A percentile compares a stretch with the other conserved stretches of the same genome.
Conservation (phyloP, 139 green algal genomes). For the Deuterostichococcus epilithicus region DNA sequence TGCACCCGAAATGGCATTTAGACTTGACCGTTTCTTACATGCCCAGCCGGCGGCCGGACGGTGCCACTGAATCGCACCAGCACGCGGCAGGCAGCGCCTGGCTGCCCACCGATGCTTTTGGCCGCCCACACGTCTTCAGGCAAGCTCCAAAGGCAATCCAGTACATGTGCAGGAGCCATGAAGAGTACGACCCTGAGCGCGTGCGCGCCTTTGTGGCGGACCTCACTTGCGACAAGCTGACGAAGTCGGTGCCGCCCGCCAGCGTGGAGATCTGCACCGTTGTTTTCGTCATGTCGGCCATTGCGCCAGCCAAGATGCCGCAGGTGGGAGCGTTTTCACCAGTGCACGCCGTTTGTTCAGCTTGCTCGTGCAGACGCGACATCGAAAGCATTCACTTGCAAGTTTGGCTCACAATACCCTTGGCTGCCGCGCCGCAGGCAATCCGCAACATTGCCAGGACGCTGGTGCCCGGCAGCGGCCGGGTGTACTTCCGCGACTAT, state of each 20-base stretch:
- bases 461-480: slow-evolving; percentile 53
- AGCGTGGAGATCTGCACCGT: slow-evolving; percentile 53
- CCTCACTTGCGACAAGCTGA: slow-evolving; percentile 55
- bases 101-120: no score
- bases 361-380: not conserved
- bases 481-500: slow-evolving; percentile 76
- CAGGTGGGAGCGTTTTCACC: slow-evolving; percentile 29
- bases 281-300: slow-evolving; percentile 92
- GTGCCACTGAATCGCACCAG: no score
- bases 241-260: slow-evolving; percentile 11
- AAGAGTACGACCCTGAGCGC: slow-evolving; percentile 18
- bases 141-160: no score
- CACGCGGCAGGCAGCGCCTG: no score
- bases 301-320: slow-evolving; percentile 68
- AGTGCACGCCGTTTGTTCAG: no score
- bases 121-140: no score
- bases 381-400: not conserved
- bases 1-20: no score
- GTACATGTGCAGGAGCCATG: slow-evolving; percentile 11
- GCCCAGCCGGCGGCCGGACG: no score
- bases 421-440: slow-evolving; percentile 30
- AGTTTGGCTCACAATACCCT: not conserved
- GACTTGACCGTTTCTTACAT: no score
- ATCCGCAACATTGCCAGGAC: slow-evolving; percentile 49
- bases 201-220: slow-evolving; percentile 82